Evolutionary conservation across 2,329 filamentous ascomycete species (phyloP), one percentile per base, ranked within the genome.

Genomic region (Neocucurbitaria cava): DNA sequence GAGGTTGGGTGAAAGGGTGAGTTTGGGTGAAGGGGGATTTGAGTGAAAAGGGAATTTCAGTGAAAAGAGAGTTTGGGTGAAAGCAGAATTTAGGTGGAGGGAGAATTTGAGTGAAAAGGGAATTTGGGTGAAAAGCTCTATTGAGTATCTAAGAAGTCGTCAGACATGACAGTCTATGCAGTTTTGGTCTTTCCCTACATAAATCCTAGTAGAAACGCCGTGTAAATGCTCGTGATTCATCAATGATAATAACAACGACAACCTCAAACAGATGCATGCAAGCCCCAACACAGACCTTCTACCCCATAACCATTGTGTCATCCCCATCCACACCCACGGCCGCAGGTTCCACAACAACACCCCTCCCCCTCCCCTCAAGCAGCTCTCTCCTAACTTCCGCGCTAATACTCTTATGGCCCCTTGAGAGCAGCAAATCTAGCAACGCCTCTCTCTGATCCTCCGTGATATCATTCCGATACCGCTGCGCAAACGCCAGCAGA

Each of bases 391-490:
- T 83, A 23, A 98, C 91, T 74, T 98, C 95, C 0, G 95, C 92
- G 0, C 92, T 92, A 61, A 99, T 97, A 56, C 89, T 86, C 57
- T 88, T 87, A 78, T 99, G 95, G 0, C 93, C 93, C 57, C 94
- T 87, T 3, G 87, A 88, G 39, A 96, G 81, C 17, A 99, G 80
- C 55, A 99, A 78, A 78, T 99, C 95, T 5, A 99, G 80, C 46
- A 99, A 78, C 0, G 92, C 91, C 78, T 99, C 94, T 65, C 93
- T 83, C 80, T 96, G 93, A 65, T 97, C 93, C 75, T 97, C 93
- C 1, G 92, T 96, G 65, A 97, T 94, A 75, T 98, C 94, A 65
- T 97, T 96, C 70, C 92, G 88, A 78, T 98, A 99, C 52, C 94
- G 84, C 78, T 97, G 90, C 23, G 95, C 92, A 78, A 99, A 99